Evolutionary conservation across 495 filamentous ascomycete species (phyloP).

Genomic region (Hypomontagnella submonticulosa): DNA sequence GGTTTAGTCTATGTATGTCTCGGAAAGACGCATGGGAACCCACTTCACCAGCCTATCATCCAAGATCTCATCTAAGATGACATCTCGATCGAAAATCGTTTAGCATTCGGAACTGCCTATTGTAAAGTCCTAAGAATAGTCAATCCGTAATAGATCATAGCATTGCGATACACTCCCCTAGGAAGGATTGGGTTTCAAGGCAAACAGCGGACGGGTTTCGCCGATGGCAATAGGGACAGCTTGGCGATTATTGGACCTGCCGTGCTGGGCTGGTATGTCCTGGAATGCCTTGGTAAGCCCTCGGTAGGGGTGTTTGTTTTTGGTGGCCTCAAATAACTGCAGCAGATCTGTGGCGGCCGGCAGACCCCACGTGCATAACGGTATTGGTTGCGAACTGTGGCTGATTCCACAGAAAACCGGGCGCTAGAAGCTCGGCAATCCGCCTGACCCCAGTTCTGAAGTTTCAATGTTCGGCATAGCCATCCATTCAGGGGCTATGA

Average conservation of each 20-base stretch:
- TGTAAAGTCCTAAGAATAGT: too few species aligned
- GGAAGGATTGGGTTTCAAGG: too few species aligned
- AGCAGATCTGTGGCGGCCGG: slow-evolving; percentile 21
- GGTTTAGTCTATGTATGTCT: neutral
- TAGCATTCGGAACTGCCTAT: too few species aligned
- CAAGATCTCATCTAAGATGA: too few species aligned
- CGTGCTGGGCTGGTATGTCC: slow-evolving; percentile 7
- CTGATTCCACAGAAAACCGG: slow-evolving; percentile 21
- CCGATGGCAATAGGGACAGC: slow-evolving; percentile 17
- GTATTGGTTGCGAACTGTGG: slow-evolving; percentile 36
- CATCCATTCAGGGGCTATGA: slow-evolving; percentile 15
- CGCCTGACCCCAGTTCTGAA: slow-evolving; percentile 3
- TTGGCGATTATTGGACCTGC: slow-evolving; percentile 22
- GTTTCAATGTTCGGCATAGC: slow-evolving; percentile 31
- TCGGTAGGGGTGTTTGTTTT: neutral
- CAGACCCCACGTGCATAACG: slow-evolving; percentile 34
- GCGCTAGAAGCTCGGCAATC: slow-evolving; percentile 27
- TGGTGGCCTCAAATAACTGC: slow-evolving; percentile 25
- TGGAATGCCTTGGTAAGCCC: too few species aligned
- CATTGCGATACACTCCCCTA: too few species aligned
- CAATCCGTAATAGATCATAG: too few species aligned
- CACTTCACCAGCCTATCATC: too few species aligned
- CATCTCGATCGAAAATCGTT: too few species aligned
- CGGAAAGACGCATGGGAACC: too few species aligned
- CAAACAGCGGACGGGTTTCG: slow-evolving; percentile 22